These are phyloP conservation scores for Trametes hirsuta DNA, from an alignment of 1,284 basidiomycete species.

Conservation along the genomic window DNA sequence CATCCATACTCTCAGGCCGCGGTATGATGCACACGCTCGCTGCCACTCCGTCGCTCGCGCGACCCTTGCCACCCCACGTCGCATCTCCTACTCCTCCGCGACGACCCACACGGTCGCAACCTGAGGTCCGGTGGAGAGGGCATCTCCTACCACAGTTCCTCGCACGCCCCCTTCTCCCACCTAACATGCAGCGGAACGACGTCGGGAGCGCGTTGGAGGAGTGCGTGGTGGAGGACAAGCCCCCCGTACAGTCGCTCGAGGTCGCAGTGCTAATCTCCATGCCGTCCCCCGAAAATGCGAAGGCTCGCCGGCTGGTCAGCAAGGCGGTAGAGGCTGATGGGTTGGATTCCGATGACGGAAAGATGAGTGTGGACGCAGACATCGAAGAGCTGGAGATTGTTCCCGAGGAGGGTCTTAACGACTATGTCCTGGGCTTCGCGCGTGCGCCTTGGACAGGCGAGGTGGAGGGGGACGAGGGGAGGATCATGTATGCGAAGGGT, in stretches of 20 bases:
- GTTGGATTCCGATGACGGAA: not conserved
- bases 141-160: conserved; percentile 14
- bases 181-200: not conserved
- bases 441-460: conserved; percentile 29
- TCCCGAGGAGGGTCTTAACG: conserved; percentile 11
- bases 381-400: conserved; percentile 8
- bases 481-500: not conserved
- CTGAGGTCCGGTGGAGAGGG: conserved; percentile 20
- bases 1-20: conserved; percentile 5
- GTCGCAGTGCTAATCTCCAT: conserved; percentile 33
- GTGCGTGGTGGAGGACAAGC: not conserved
- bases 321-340: not conserved
- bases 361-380: not conserved
- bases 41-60: not conserved
- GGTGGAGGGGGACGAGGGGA: not conserved
- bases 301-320: not conserved
- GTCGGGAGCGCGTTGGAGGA: not conserved
- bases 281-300: conserved; percentile 27
- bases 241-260: conserved; percentile 24
- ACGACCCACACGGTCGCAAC: not conserved
- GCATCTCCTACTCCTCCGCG: not conserved
- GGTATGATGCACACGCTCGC: conserved; percentile 15
- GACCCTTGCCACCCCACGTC: not conserved
- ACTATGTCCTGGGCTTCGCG: conserved; percentile 30
- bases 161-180: conserved; percentile 13